Evolutionary conservation across 495 filamentous ascomycete species (phyloP).

Genomic region (Penicillium psychrofluorescens): DNA sequence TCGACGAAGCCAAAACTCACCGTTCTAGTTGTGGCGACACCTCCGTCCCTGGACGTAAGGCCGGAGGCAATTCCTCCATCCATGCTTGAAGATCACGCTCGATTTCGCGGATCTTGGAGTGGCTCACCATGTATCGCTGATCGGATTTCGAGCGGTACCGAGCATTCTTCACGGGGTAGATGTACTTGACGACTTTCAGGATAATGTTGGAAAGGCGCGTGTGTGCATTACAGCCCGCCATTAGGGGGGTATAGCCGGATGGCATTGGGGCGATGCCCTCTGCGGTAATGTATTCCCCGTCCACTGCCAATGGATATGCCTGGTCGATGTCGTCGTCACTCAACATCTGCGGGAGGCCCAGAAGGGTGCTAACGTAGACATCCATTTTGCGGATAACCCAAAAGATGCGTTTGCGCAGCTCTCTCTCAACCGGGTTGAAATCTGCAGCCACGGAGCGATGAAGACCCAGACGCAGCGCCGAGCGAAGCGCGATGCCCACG

Average conservation of each 20-base stretch:
- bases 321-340: slow-evolving; percentile 90
- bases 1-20: slow-evolving; percentile 41
- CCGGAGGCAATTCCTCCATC: slow-evolving; percentile 70
- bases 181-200: slow-evolving; percentile 75
- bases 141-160: slow-evolving; percentile 37
- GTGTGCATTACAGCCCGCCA: slow-evolving; percentile 81
- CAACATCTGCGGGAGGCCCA: slow-evolving; percentile 80
- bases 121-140: slow-evolving; percentile 78
- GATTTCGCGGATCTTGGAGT: slow-evolving; percentile 82
- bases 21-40: slow-evolving; percentile 65
- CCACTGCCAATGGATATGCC: slow-evolving; percentile 74
- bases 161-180: slow-evolving; percentile 80
- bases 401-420: slow-evolving; percentile 78
- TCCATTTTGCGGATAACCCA: slow-evolving; percentile 93
- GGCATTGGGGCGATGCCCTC: slow-evolving; percentile 69
- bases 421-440: slow-evolving; percentile 78
- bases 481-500: slow-evolving; percentile 81
- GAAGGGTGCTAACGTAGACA: slow-evolving; percentile 80
- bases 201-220: slow-evolving; percentile 69
- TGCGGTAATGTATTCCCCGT: slow-evolving; percentile 84
- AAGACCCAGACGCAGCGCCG: slow-evolving; percentile 77
- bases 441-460: slow-evolving; percentile 71
- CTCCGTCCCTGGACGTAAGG: slow-evolving; percentile 68
- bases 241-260: slow-evolving; percentile 63
- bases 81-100: slow-evolving; percentile 79